Evolutionary conservation across 345 rosid genomes (phyloP), one percentile per base, ranked within the genome.

Genomic region (Corchorus capsularis): DNA sequence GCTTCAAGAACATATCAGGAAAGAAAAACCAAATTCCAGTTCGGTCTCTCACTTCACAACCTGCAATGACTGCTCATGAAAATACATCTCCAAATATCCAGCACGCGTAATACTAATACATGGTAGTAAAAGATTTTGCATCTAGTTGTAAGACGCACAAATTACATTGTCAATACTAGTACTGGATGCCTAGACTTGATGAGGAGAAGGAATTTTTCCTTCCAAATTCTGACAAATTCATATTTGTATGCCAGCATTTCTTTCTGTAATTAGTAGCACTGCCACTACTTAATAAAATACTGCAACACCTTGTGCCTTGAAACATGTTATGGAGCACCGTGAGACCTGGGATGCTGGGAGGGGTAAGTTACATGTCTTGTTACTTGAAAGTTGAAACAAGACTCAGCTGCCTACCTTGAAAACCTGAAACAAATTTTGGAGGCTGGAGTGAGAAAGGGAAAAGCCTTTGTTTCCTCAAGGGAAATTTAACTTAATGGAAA

Each of bases 61-160:
- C 65, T 72, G 68, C 47, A 49, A 59, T 37, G 63, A 49, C 56
- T 72, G 27, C 75, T 32, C 81, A 7, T 17, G 89, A 79, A 82
- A 89, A 84, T 63, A 79, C 77, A 35, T 84, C 84, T 53, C 87
- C 89, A 0, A 85, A 83, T 72, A 81, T 89, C 75, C 90, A 69
- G 63, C 68, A 50, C 34, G 70, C 27, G 50, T 60, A 43, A 76
- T 12, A 19, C 60, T 60, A 56, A 34, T 54, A 15, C 53, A 17
- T 52, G 16, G 60, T 52, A 70, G 43, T 39, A 39, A 39, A 35
- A 70, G 27, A 34, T 35, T 53, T 53, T 13, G 32, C 47, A 34
- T 17, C 17, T 70, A 32, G 27, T 34, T 69, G 32, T 52, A 52
- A 32, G 60, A 69, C 17, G 37, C 14, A 43, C 59, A 69, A 37